Conservation (phyloP, 139 green algal genomes). For the Picochlorum sp. region DNA sequence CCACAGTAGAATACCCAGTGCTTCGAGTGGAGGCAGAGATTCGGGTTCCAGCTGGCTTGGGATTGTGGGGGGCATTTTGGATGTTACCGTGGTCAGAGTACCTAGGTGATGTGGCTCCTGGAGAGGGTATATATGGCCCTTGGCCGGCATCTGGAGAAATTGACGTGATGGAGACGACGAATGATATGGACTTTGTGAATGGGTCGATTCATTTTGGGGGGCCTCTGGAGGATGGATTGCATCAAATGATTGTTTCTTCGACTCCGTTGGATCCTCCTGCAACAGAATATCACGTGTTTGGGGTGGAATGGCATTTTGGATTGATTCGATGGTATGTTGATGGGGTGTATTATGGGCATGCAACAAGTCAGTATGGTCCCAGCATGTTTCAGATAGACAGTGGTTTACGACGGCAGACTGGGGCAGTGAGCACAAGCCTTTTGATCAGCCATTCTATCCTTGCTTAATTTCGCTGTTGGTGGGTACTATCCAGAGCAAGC, state of each 20-base stretch:
- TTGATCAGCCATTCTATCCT: constrained; percentile 38
- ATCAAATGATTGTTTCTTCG: too few species aligned
- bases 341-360: constrained; percentile 1
- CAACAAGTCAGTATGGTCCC: background rate
- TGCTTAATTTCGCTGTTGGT: constrained; percentile 41
- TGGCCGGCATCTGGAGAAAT: constrained; percentile 24
- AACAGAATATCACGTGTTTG: constrained; percentile 6
- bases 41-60: constrained; percentile 4
- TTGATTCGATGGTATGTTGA: constrained; percentile 11
- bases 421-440: constrained; percentile 16
- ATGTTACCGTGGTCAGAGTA: constrained; percentile 9
- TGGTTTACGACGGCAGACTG: background rate
- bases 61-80: constrained; percentile 27
- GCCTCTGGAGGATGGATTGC: background rate
- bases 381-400: background rate
- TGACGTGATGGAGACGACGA: constrained; percentile 19
- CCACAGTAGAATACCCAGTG: background rate
- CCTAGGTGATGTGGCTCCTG: background rate
- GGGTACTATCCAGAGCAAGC: constrained; percentile 18
- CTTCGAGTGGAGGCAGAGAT: constrained; percentile 12
- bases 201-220: constrained; percentile 13
- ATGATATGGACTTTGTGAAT: constrained; percentile 4
- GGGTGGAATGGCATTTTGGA: constrained; percentile 10
- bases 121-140: constrained; percentile 13
- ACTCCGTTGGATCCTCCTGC: background rate